Base-by-base conservation (phyloP, 495 filamentous ascomycete genomes). In the Hypoxylon fragiforme region DNA sequence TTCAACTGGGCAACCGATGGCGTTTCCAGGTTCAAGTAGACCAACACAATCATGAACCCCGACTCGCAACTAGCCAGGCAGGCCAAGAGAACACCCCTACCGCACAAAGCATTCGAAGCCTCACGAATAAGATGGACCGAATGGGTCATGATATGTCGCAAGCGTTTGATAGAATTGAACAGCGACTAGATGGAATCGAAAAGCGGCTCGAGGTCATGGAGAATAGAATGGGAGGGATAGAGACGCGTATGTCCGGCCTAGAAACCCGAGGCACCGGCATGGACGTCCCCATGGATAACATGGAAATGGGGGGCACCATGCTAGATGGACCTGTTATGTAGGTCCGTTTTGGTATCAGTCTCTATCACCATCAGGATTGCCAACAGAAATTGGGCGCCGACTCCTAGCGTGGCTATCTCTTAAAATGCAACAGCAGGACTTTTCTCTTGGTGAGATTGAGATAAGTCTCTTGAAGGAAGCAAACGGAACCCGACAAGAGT, bases 31-130 rank as follows among this genome's bases (percentile, higher is more conserved):
- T 79, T 0, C 75, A 78, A 43, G 70, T 72, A 24, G 50, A 63
- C 20, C 67, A 75, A 3, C 76, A 79, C 58, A 79, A 79, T 57
- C 76, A 79, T 57, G 76, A 78, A 41, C 64, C 76, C 13, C 74
- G 76, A 24, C 45, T 72, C 15, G 58, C 70, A 2, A 66, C 70
- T 24, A 74, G 71, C 26, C 59, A 67, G 1, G 69, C 71, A 2
- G 75, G 75, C 13, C 68, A 72, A 38, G 76, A 77, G 41, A 74
- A 75, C 54, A 69, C 72, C 0, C 73, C 75, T 3, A 64, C 73
- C 28, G 72, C 74, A 0, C 76, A 78, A 50, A 74, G 66, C 44
- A 68, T 79, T 7, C 67, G 75, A 12, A 72, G 63, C 37, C 43
- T 78, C 3, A 71, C 64, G n/a, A 72, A 77, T 46, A 79, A 77